phyloP scores from a whole-genome alignment of 2,329 filamentous ascomycete genomes.

The Sporothrix humicola region DNA sequence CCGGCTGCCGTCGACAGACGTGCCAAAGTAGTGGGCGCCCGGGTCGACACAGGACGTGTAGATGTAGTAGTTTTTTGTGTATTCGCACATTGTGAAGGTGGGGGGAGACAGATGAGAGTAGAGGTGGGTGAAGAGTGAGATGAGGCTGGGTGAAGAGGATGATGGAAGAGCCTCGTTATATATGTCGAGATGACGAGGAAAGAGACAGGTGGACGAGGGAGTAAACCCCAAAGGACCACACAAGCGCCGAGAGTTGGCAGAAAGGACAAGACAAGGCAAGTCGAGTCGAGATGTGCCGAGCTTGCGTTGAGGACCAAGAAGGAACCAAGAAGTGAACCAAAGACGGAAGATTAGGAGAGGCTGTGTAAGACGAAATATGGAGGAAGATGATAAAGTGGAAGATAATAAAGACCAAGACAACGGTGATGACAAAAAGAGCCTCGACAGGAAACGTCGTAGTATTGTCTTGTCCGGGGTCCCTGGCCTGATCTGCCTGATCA shows the following conservation, averaged over 20 bases:
- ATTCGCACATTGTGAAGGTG: constrained; percentile 60
- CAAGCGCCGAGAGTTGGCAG: background rate
- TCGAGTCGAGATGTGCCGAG: background rate
- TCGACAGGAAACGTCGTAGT: background rate
- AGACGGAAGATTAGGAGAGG: background rate
- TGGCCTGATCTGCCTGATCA: constrained; percentile 13
- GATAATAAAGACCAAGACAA: background rate
- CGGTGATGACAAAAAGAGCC: background rate
- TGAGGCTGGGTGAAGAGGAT: background rate
- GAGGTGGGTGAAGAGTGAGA: background rate
- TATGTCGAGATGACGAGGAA: background rate
- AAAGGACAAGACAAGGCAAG: too few relatives aligned
- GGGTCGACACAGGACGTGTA: constrained; percentile 74
- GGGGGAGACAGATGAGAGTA: too few relatives aligned
- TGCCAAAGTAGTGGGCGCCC: constrained; percentile 72
- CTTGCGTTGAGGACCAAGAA: too few relatives aligned
- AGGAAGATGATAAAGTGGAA: too few relatives aligned
- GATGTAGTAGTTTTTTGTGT: constrained; percentile 78
- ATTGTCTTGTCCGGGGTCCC: constrained; percentile 5
- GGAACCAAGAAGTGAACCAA: too few relatives aligned
- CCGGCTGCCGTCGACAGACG: constrained; percentile 68
- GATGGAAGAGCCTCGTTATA: background rate
- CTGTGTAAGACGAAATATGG: background rate
- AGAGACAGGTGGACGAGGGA: background rate
- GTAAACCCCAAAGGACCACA: background rate